Percentiles rank a stretch among this genome's conserved stretches.
Conservation (phyloP, 352 stramenopile species). For the Plasmopara muralis region DNA sequence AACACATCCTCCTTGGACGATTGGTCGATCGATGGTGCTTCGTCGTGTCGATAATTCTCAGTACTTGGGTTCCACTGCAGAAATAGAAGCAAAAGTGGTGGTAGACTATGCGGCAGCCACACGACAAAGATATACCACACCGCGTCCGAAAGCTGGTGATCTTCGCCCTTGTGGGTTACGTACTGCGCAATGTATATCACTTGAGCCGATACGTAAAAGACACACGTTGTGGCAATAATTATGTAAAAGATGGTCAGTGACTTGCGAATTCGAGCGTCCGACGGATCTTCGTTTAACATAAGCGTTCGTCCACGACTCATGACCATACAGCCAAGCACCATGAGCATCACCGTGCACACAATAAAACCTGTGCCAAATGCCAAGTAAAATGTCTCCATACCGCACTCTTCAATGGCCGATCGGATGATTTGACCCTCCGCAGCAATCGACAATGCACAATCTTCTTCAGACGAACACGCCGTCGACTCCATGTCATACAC, state of each 20-base stretch:
- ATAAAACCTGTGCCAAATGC: conserved; percentile 72
- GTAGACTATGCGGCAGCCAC: conserved; percentile 70
- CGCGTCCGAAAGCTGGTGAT: conserved; percentile 64
- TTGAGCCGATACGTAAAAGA: conserved; percentile 81
- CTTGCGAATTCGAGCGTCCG: conserved; percentile 73
- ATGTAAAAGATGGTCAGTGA: conserved; percentile 85
- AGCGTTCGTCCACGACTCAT: conserved; percentile 78
- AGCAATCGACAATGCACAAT: conserved; percentile 50
- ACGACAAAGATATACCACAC: conserved; percentile 87
- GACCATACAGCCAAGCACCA: conserved; percentile 82
- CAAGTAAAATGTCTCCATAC: conserved; percentile 79
- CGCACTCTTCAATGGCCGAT: conserved; percentile 56
- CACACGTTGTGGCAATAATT: conserved; percentile 82
- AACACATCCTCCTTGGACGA: conserved; percentile 81
- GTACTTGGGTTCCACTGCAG: conserved; percentile 83
- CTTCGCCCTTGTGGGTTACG: conserved; percentile 44
- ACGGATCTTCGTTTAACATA: conserved; percentile 83
- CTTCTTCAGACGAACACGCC: conserved; percentile 42
- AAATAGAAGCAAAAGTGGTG: conserved; percentile 72
- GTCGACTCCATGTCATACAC: conserved; percentile 63
- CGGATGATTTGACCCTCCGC: conserved; percentile 64
- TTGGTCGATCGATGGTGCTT: conserved; percentile 49
- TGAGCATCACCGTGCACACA: conserved; percentile 78
- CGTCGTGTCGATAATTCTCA: conserved; percentile 53
- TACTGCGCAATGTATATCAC: conserved; percentile 87